These are phyloP conservation scores for Penicillium sp. DNA, from an alignment of 2,329 filamentous ascomycete species.

Conservation along the genomic window DNA sequence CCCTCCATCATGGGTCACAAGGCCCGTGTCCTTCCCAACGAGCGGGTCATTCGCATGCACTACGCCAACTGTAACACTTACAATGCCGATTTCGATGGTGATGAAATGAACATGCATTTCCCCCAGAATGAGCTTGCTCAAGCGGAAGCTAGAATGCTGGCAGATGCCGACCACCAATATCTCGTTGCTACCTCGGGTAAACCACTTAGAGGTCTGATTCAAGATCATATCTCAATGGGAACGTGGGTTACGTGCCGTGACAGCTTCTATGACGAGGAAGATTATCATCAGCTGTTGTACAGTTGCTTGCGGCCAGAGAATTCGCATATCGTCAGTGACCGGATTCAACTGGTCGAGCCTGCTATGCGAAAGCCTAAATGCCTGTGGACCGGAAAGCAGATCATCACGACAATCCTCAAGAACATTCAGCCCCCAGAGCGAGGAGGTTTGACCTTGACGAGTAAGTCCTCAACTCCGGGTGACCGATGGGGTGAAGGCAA, in stretches of 20 bases:
- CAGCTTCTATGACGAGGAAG: slow-evolving; percentile 80
- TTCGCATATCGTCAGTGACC: slow-evolving; percentile 78
- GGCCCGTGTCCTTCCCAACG: slow-evolving; percentile 84
- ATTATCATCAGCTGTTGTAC: slow-evolving; percentile 94
- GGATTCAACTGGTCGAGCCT: slow-evolving; percentile 77
- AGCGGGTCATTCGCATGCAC: slow-evolving; percentile 98
- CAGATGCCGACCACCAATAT: slow-evolving; percentile 97
- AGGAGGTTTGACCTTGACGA: slow-evolving; percentile 73
- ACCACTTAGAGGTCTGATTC: slow-evolving; percentile 90
- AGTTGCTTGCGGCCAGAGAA: slow-evolving; percentile 84
- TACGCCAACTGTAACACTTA: slow-evolving; percentile 99
- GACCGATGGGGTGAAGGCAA: slow-evolving; percentile 69
- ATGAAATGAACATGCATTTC: slow-evolving; percentile 99
- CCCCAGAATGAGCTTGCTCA: slow-evolving; percentile 94
- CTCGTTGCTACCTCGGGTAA: slow-evolving; percentile 91
- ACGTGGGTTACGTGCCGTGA: slow-evolving; percentile 88
- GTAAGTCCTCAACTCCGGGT: slow-evolving; percentile 74
- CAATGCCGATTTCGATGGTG: slow-evolving; percentile 98
- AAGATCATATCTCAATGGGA: slow-evolving; percentile 95
- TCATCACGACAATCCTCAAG: slow-evolving; percentile 87
- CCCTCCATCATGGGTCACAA: slow-evolving; percentile 98
- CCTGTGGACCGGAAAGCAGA: slow-evolving; percentile 94
- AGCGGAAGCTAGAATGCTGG: slow-evolving; percentile 87
- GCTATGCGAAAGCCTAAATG: slow-evolving; percentile 76
- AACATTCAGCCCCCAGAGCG: slow-evolving; percentile 81